Evolutionary conservation across 768 basidiomycete genomes (phyloP), one percentile per base, ranked within the genome.

Genomic region (Tubosaeta sp.): DNA sequence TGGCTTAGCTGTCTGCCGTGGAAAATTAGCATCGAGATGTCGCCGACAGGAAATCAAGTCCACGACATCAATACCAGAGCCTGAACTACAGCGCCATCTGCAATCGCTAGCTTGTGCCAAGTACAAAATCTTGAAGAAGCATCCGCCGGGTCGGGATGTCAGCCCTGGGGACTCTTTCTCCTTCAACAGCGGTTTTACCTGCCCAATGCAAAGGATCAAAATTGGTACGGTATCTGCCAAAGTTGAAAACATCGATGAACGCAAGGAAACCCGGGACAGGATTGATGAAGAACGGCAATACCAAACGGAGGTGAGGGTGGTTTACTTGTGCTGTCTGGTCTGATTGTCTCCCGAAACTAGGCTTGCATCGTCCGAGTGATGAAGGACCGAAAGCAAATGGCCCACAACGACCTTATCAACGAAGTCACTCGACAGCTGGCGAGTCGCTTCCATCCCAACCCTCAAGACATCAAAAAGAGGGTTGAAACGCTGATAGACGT

Each of bases 361-460:
- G 96, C 96, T 1, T 97, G 92, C 63, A 87, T 98, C 55, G 96
- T 99, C 22, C 85, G 96, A 29, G 84, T 97, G 25, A 98, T 99
- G 95, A 98, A 98, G 71, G 86, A 92, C 64, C 76, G 94, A 49
- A 97, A 97, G 65, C 79, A 81, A 48, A 85, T 98, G 83, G 71
- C 76, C 6, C 92, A 97, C 62, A 90, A 83, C 52, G 91, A 94
- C 49, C 79, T 99, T 13, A 76, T 97, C 53, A 87, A 86, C 59
- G 94, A 98, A 69, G 92, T 93, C 30, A 91, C 90, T 40, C 81
- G 83, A 19, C 95, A 97, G 59, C 71, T 99, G 4, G 76, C 88
- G 18, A 75, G 75, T 51, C 83, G 95, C 4, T 99, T 98, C 76
- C 80, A 80, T 44, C 95, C 95, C 0, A 85, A 90, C 55, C 88